Conservation (phyloP, 345 rosid species). For the Erodium maritimum region DNA sequence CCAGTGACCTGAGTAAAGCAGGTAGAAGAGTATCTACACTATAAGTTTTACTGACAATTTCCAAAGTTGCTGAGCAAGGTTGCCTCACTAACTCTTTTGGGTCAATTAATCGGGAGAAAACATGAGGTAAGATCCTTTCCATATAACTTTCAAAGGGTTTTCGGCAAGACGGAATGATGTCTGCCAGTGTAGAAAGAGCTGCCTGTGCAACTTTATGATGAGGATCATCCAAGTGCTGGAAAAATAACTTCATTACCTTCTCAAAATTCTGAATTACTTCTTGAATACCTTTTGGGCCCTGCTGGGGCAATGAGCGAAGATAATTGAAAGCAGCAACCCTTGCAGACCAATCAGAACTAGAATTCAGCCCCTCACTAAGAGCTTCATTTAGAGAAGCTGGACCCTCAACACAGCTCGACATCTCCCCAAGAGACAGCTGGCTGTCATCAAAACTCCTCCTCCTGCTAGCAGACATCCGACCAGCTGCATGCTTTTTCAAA, state of each 20-base stretch:
- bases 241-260: conserved; percentile 97
- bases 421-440: conserved; percentile 70
- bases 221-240: conserved; percentile 97
- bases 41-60: conserved; percentile 85
- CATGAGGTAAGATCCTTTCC: conserved; percentile 96
- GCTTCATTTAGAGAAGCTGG: conserved; percentile 87
- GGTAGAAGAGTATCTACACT: conserved; percentile 86
- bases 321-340: conserved; percentile 92
- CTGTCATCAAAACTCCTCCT: conserved; percentile 81
- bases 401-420: conserved; percentile 64
- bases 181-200: conserved; percentile 90
- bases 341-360: conserved; percentile 95
- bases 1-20: conserved; percentile 89
- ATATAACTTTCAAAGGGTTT: conserved; percentile 96
- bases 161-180: conserved; percentile 87
- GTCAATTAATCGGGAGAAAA: conserved; percentile 88
- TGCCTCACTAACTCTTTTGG: conserved; percentile 97
- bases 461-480: conserved; percentile 72
- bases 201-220: conserved; percentile 99
- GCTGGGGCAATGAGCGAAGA: conserved; percentile 75
- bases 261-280: conserved; percentile 89
- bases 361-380: conserved; percentile 72
- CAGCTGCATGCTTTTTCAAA: conserved; percentile 68
- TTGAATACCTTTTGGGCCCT: conserved; percentile 88
- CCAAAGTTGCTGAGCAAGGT: conserved; percentile 81